Evolutionary conservation across 345 rosid species (phyloP).

Genomic region (Melaleuca quinquenervia): DNA sequence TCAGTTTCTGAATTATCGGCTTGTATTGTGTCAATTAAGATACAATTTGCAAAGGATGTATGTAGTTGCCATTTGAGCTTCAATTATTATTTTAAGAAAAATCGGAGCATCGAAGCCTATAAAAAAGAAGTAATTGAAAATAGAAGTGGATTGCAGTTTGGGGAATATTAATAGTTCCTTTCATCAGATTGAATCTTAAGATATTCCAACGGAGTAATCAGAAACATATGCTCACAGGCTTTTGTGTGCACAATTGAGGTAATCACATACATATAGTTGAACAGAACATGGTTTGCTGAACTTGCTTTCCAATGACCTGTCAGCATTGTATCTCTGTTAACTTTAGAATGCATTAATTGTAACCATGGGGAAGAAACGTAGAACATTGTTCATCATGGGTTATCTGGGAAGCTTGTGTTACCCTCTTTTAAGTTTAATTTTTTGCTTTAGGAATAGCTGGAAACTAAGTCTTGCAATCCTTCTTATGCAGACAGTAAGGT

Average conservation of each 20-base stretch:
- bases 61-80: neutral
- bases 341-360: neutral
- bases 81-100: neutral
- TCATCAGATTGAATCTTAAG: neutral
- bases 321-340: neutral
- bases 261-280: neutral
- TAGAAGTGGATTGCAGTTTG: neutral
- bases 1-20: neutral
- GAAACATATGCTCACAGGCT: neutral
- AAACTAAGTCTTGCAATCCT: neutral
- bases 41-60: neutral
- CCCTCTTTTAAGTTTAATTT: neutral
- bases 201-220: neutral
- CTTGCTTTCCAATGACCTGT: neutral
- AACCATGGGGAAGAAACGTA: neutral
- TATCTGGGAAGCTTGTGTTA: neutral
- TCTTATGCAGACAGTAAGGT: neutral
- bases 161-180: neutral
- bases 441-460: neutral
- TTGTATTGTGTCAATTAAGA: neutral
- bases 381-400: neutral
- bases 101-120: neutral
- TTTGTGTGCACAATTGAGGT: neutral
- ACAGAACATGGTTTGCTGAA: neutral
- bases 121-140: neutral